These are phyloP conservation scores for Voacanga thouarsii DNA, from an alignment of 257 asterid species.

Conservation along the genomic window DNA sequence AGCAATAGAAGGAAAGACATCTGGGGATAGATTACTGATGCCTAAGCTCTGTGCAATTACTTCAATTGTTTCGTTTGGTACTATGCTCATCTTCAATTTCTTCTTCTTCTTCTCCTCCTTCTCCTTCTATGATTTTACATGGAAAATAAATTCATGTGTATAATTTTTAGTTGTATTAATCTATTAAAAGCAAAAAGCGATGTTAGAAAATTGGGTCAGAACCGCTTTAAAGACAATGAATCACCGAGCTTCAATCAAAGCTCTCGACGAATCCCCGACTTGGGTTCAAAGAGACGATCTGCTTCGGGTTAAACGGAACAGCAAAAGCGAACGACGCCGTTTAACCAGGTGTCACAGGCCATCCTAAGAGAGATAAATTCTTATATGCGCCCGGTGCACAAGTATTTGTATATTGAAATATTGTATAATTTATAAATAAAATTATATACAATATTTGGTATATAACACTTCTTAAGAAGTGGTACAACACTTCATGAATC, in stretches of 20 bases:
- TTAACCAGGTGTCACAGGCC: no score
- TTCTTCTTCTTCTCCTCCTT: background rate
- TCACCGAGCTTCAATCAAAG: background rate
- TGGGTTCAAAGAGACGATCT: background rate
- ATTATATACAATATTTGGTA: no score
- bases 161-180: background rate
- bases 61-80: conserved; percentile 79
- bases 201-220: background rate
- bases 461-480: no score
- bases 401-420: no score
- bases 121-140: background rate
- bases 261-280: no score
- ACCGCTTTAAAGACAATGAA: background rate
- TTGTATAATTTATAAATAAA: no score
- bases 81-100: conserved; percentile 56
- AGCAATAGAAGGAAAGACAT: conserved; percentile 80
- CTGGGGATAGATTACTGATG: conserved; percentile 74
- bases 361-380: no score
- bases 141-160: background rate
- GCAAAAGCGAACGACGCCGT: background rate
- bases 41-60: conserved; percentile 92
- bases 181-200: no score
- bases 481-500: no score
- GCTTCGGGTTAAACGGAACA: background rate
- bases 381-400: no score